Conservation (phyloP, 495 filamentous ascomycete species). For the Penicillium verhagenii region DNA sequence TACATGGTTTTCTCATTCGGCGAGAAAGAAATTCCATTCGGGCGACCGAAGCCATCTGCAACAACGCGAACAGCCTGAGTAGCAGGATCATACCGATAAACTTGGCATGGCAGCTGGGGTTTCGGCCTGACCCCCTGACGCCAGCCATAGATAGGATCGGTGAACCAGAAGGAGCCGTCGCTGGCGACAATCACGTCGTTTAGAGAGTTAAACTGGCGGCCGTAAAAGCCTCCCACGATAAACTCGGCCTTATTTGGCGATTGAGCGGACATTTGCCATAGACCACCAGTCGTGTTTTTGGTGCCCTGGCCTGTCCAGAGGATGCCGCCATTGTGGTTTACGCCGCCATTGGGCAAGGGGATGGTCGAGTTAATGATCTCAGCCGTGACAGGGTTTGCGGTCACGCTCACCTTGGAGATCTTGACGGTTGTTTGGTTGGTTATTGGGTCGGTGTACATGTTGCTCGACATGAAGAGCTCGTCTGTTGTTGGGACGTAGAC, state of each 20-base stretch:
- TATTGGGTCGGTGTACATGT: slow-evolving; percentile 34
- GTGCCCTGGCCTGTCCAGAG: slow-evolving; percentile 55
- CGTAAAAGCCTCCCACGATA: slow-evolving; percentile 42
- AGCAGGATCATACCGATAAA: slow-evolving; percentile 52
- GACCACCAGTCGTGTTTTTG: slow-evolving; percentile 45
- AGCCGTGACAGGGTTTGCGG: slow-evolving; percentile 29
- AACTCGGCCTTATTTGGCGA: slow-evolving; percentile 33
- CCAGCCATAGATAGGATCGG: slow-evolving; percentile 51
- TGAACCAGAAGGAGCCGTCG: slow-evolving; percentile 55
- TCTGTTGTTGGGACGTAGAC: slow-evolving; percentile 52
- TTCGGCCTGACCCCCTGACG: slow-evolving; percentile 43
- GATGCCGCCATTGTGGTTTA: slow-evolving; percentile 42
- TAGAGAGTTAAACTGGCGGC: slow-evolving; percentile 45
- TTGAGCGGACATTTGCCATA: slow-evolving; percentile 34
- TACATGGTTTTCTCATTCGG: slow-evolving; percentile 49
- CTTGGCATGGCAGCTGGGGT: slow-evolving; percentile 45
- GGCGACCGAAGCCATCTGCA: slow-evolving; percentile 49
- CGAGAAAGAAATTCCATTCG: slow-evolving; percentile 49
- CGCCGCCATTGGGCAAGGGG: slow-evolving; percentile 56
- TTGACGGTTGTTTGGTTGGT: slow-evolving; percentile 35
- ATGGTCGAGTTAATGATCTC: slow-evolving; percentile 42
- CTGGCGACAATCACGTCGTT: slow-evolving; percentile 45
- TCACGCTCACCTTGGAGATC: slow-evolving; percentile 35
- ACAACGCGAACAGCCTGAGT: slow-evolving; percentile 48
- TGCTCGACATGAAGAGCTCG: slow-evolving; percentile 61